phyloP scores from a whole-genome alignment of 495 filamentous ascomycete genomes.

The Xylaria palmicola region DNA sequence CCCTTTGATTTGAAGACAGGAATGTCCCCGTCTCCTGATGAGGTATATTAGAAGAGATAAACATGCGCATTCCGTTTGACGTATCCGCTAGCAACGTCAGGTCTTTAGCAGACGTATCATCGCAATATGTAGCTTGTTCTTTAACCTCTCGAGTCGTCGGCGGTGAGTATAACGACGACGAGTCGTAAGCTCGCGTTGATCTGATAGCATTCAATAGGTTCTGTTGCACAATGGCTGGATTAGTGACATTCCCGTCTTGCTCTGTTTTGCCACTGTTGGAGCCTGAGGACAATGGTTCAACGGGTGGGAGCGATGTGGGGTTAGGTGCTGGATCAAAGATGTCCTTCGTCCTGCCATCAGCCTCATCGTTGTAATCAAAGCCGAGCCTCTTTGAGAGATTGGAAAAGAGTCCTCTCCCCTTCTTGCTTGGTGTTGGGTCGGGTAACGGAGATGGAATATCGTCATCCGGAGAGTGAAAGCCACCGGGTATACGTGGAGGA shows the following conservation, averaged over 20 bases:
- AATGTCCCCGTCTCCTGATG: constrained; percentile 52
- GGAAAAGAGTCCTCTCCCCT: constrained; percentile 58
- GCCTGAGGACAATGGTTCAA: constrained; percentile 18
- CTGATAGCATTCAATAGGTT: constrained; percentile 80
- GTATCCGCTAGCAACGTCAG: constrained; percentile 71
- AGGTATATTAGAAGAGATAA: constrained; percentile 57
- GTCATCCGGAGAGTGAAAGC: constrained; percentile 61
- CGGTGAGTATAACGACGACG: constrained; percentile 64
- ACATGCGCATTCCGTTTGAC: constrained; percentile 69
- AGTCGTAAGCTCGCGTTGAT: constrained; percentile 77
- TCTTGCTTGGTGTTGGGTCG: constrained; percentile 22
- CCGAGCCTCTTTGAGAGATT: constrained; percentile 64
- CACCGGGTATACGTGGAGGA: constrained; percentile 60
- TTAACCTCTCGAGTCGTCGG: constrained; percentile 73
- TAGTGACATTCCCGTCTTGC: constrained; percentile 50
- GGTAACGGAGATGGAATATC: constrained; percentile 19
- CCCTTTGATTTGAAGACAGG: constrained; percentile 57
- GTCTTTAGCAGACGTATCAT: constrained; percentile 75
- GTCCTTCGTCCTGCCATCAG: constrained; percentile 41
- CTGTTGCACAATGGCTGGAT: constrained; percentile 53
- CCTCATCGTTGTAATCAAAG: constrained; percentile 50
- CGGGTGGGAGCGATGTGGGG: constrained; percentile 19
- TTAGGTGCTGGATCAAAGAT: constrained; percentile 33
- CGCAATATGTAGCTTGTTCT: constrained; percentile 87
- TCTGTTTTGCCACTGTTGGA: constrained; percentile 20